A percentile compares a stretch with the other conserved stretches of the same genome.
Conservation (phyloP, 495 filamentous ascomycete species). For the Talaromyces thailandensis region DNA sequence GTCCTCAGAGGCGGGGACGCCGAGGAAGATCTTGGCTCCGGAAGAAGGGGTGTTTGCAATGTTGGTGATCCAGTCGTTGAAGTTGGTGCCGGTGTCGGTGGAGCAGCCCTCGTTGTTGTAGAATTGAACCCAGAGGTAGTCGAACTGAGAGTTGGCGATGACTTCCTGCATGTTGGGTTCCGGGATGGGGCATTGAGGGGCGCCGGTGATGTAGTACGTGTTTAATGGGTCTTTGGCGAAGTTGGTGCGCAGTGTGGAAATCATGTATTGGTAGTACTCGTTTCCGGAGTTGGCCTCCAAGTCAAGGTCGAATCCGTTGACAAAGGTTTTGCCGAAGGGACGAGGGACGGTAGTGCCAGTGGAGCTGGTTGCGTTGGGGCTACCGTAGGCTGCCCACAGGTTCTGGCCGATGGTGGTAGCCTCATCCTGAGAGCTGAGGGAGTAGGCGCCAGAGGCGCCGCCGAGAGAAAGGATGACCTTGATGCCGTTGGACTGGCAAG, state of each 20-base stretch:
- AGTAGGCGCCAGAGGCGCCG: slow-evolving; percentile 28
- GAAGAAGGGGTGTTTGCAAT: slow-evolving; percentile 26
- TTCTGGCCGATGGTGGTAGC: slow-evolving; percentile 37
- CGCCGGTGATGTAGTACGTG: slow-evolving; percentile 46
- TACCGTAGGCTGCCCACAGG: slow-evolving; percentile 43
- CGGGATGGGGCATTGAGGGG: slow-evolving; percentile 47
- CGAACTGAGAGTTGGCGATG: slow-evolving; percentile 18
- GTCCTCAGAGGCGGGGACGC: slow-evolving; percentile 30
- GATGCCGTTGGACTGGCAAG: slow-evolving; percentile 41
- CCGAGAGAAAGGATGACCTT: slow-evolving; percentile 42
- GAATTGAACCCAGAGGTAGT: slow-evolving; percentile 37
- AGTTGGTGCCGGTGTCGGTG: slow-evolving; percentile 19
- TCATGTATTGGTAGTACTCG: slow-evolving; percentile 30
- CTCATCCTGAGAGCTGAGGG: slow-evolving; percentile 27
- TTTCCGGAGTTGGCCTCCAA: slow-evolving; percentile 22
- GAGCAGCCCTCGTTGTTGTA: slow-evolving; percentile 31
- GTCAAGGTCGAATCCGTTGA: slow-evolving; percentile 56
- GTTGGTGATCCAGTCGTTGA: slow-evolving; percentile 34
- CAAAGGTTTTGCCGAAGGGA: slow-evolving; percentile 42
- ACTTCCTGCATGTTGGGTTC: slow-evolving; percentile 42
- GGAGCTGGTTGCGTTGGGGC: slow-evolving; percentile 9
- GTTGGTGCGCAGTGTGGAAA: slow-evolving; percentile 31
- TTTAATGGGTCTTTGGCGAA: slow-evolving; percentile 34
- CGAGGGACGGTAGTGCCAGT: slow-evolving; percentile 12
- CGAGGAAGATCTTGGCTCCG: slow-evolving; percentile 39